Percentiles rank a stretch among this genome's conserved stretches.
phyloP scores from a whole-genome alignment of 257 asterid genomes.

The Echium plantagineum region DNA sequence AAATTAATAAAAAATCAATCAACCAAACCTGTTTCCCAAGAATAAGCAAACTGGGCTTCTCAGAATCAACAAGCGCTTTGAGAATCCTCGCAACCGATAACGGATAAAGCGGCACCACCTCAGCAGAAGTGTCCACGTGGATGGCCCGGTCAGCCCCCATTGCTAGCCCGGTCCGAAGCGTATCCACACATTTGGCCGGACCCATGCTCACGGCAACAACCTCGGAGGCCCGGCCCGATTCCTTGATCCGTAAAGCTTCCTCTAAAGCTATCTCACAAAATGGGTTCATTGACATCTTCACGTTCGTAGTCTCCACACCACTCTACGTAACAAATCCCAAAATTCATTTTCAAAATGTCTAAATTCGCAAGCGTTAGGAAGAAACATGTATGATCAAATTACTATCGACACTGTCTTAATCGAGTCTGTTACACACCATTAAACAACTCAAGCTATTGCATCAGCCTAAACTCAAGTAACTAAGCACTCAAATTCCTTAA shows the following conservation, averaged over 20 bases:
- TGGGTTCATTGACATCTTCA: conserved; percentile 99
- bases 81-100: conserved; percentile 84
- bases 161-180: conserved; percentile 93
- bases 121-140: conserved; percentile 60
- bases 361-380: no score
- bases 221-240: conserved; percentile 81
- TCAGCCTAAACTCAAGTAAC: no score
- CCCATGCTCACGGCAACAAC: conserved; percentile 82
- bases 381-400: no score
- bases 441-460: no score
- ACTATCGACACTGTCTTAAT: no score
- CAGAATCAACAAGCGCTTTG: conserved; percentile 66
- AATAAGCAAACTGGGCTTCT: conserved; percentile 71
- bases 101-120: conserved; percentile 34
- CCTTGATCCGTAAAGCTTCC: conserved; percentile 78
- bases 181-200: conserved; percentile 66
- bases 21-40: conserved; percentile 81
- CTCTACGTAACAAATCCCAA: conserved; percentile 28
- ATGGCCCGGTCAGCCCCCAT: conserved; percentile 98
- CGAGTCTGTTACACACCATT: no score
- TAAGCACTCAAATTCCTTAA: no score
- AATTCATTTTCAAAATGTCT: no score
- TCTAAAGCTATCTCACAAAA: conserved; percentile 92
- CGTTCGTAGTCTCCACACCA: conserved; percentile 80
- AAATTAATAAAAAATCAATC: no score